Conservation (phyloP, 257 asterid genomes). For the Sherardia arvensis region DNA sequence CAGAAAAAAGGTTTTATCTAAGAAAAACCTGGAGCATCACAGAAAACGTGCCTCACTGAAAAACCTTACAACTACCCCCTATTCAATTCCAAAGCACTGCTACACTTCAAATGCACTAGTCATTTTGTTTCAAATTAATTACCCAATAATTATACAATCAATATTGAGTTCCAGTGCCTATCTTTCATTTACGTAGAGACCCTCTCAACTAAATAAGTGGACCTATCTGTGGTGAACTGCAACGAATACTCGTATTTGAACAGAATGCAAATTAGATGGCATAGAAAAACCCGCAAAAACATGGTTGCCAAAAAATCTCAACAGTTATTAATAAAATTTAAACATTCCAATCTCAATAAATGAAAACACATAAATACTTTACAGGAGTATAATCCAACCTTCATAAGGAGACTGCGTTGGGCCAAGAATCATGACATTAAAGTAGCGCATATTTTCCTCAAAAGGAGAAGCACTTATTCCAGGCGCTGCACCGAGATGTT, state of each 20-base stretch:
- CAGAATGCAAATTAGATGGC: background rate
- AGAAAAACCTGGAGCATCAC: background rate
- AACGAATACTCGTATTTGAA: background rate
- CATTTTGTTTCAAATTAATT: background rate
- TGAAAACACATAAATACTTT: too few relatives aligned
- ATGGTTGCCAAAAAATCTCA: background rate
- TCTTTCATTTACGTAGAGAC: background rate
- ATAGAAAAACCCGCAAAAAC: background rate
- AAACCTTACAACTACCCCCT: background rate
- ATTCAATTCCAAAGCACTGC: too few relatives aligned
- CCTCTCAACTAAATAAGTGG: background rate
- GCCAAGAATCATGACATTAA: constrained; percentile 99
- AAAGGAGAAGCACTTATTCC: constrained; percentile 99
- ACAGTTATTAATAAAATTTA: too few relatives aligned
- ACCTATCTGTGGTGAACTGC: background rate
- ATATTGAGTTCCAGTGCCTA: background rate
- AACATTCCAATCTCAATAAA: too few relatives aligned
- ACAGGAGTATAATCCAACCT: too few relatives aligned
- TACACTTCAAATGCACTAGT: background rate
- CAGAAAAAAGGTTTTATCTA: background rate
- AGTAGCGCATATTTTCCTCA: constrained; percentile 95
- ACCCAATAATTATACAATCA: background rate
- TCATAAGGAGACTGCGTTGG: constrained; percentile 98
- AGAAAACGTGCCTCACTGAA: background rate
- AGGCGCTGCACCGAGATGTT: constrained; percentile 64